phyloP scores from a whole-genome alignment of 2,329 filamentous ascomycete species.

The Cladophialophora exuberans region DNA sequence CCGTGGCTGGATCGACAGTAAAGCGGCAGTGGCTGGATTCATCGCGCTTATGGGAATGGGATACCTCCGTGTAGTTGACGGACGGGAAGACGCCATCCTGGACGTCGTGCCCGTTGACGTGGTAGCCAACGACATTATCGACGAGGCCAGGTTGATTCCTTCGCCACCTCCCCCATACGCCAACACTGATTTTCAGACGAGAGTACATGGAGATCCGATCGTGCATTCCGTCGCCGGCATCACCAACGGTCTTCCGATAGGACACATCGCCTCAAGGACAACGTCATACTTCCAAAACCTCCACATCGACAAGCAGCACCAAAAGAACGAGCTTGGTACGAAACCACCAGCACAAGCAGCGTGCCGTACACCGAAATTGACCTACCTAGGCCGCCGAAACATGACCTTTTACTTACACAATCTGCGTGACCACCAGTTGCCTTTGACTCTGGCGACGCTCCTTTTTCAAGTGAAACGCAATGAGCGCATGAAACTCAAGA shows the following conservation, averaged over 20 bases:
- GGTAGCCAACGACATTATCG: conserved; percentile 17
- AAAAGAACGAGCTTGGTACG: too few relatives aligned
- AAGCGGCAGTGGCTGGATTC: conserved; percentile 12
- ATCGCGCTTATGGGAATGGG: conserved; percentile 8
- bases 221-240: conserved; percentile 7
- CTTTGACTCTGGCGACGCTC: not conserved
- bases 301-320: not conserved
- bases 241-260: not conserved
- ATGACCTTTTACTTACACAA: conserved; percentile 6
- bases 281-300: not conserved
- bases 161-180: not conserved
- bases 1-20: conserved; percentile 15
- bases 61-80: conserved; percentile 8
- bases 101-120: conserved; percentile 19
- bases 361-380: not conserved
- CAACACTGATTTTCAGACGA: not conserved
- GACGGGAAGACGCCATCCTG: not conserved
- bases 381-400: conserved; percentile 6
- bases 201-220: not conserved
- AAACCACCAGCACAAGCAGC: not conserved
- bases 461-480: conserved; percentile 3
- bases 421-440: not conserved
- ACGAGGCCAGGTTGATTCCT: not conserved
- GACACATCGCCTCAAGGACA: not conserved
- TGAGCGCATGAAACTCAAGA: not conserved